Evolutionary conservation across 768 basidiomycete genomes (phyloP), one percentile per base, ranked within the genome.

Genomic region (Russula virescens): DNA sequence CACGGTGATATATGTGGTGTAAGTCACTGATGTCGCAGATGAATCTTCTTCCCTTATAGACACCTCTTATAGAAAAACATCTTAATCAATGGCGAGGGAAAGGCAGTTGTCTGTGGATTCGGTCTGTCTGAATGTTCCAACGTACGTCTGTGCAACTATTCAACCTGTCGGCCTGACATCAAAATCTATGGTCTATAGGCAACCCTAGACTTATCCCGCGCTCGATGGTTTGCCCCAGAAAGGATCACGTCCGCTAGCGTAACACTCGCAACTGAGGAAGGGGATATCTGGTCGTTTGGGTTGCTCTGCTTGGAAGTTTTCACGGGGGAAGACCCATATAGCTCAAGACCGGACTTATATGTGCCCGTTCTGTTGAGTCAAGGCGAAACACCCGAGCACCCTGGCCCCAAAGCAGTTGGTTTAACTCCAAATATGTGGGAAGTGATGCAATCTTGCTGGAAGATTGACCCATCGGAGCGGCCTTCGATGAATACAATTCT

Each of bases 61-160:
- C 49, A 21, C 45, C 58, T 19, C 21, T 50, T 18, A 9, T 43
- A 80, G 81, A 74, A 75, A 42, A 82, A 80, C 64, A 71, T 82
- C 38, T 65, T 81, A 54, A 76, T 83, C 19, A 74, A 75, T 11
- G 69, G 71, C 16, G 68, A 73, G 31, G 76, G 76, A 10, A 69
- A 70, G 3, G 78, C 80, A 10, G 71, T 73, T 40, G 70, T 82
- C 8, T 75, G 77, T 23, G 80, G 80, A 61, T 82, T 81, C 66
- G 78, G 78, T 26, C 64, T 81, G 28, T 78, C 78, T 48, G 50
- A n/a, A 47, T 58, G 40, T 34, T 28, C 40, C 13, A 63, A 48
- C 5, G 57, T 58, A 54, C 21, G 51, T 58, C 10, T 21, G 14
- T 43, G 18, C 21, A 16, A 25, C 18, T 48, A 40, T 8, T 45